Percentiles rank a stretch among this genome's conserved stretches.
Conservation (phyloP, 2,329 filamentous ascomycete genomes). For the Dothideomycetidae sp. region DNA sequence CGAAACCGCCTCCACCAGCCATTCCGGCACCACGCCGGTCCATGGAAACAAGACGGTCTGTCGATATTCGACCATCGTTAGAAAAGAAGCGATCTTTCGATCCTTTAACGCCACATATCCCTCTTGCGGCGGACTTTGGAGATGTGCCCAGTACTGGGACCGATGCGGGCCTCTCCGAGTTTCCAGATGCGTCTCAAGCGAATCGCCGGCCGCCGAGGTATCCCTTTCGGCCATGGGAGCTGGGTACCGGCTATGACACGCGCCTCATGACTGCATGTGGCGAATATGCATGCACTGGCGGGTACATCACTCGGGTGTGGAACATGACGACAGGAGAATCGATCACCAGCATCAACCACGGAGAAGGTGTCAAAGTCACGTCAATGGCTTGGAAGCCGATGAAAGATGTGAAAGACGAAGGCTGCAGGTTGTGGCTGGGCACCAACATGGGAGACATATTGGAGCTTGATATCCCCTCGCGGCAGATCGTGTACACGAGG, state of each 20-base stretch:
- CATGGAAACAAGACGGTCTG: constrained; percentile 11
- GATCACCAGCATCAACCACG: constrained; percentile 66
- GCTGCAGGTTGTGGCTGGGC: constrained; percentile 72
- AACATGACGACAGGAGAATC: constrained; percentile 68
- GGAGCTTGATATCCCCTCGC: constrained; percentile 68
- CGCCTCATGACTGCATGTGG: constrained; percentile 79
- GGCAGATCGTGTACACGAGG: constrained; percentile 55
- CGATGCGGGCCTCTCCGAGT: constrained; percentile 33
- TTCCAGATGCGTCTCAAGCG: constrained; percentile 69
- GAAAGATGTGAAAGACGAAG: constrained; percentile 63
- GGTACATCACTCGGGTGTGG: constrained; percentile 79
- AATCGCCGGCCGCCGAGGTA: constrained; percentile 72
- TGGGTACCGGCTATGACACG: constrained; percentile 74
- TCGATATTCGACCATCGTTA: constrained; percentile 4
- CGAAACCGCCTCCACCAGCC: constrained; percentile 17
- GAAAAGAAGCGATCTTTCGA: background rate
- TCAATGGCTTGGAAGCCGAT: constrained; percentile 78
- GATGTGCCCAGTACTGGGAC: constrained; percentile 10
- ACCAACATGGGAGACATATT: constrained; percentile 77
- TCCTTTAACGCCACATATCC: background rate
- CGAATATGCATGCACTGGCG: constrained; percentile 72
- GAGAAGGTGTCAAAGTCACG: constrained; percentile 70
- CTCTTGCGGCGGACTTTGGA: constrained; percentile 11
- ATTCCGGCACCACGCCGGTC: constrained; percentile 22
- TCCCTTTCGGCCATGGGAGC: constrained; percentile 57